Evolutionary conservation across 192 early-diverging fungal genomes (phyloP).

Genomic region (Entophlyctis luteolus): DNA sequence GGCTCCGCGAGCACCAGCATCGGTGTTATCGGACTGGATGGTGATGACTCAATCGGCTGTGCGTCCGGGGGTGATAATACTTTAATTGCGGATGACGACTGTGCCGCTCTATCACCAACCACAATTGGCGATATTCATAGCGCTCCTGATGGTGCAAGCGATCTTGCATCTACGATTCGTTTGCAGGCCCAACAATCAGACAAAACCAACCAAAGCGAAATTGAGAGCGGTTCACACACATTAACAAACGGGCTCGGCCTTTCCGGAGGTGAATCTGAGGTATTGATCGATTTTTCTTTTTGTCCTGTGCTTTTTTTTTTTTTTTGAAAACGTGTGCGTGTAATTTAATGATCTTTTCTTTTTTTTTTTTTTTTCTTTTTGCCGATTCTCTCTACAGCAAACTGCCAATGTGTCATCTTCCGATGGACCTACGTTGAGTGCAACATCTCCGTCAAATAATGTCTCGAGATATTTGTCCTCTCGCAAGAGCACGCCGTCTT

Average conservation of each 20-base stretch:
- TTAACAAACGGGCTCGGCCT: neutral
- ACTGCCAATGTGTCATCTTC: too few species aligned
- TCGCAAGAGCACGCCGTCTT: conserved; percentile 7
- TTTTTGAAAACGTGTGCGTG: too few species aligned
- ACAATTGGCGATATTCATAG: neutral
- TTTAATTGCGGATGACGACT: conserved; percentile 1
- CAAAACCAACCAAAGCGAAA: neutral
- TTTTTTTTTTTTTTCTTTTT: too few species aligned
- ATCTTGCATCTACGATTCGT: neutral
- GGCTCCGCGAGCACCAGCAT: neutral
- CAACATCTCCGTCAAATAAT: too few species aligned
- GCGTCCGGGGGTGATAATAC: neutral
- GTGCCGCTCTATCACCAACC: neutral
- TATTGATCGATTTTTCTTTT: too few species aligned
- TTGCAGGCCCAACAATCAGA: neutral
- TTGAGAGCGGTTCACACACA: neutral
- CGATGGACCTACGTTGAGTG: too few species aligned
- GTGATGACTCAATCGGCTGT: conserved; percentile 12
- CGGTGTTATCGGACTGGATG: conserved; percentile 1
- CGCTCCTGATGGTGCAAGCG: neutral
- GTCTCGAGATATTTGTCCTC: neutral
- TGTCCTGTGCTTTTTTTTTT: too few species aligned
- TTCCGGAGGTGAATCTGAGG: too few species aligned
- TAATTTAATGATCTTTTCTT: too few species aligned
- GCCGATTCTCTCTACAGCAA: too few species aligned